Conservation (phyloP, 257 asterid genomes). For the Solanum paucissectum region DNA sequence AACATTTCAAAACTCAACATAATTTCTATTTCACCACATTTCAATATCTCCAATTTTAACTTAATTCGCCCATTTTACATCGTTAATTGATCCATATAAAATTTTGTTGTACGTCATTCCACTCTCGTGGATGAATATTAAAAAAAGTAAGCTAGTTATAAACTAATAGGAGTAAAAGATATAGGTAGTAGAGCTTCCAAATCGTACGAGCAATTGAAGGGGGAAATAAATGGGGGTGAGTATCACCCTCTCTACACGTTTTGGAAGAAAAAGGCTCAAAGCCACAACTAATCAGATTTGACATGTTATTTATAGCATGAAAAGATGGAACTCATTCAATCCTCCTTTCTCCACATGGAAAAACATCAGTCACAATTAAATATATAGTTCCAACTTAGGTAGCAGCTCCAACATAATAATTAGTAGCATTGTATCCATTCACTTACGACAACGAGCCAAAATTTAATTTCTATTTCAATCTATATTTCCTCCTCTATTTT, state of each 20-base stretch:
- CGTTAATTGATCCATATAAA: not conserved
- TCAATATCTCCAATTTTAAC: too few species aligned
- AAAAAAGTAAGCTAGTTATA: not conserved
- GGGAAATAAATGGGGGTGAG: too few species aligned
- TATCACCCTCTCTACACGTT: not conserved
- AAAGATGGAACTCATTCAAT: not conserved
- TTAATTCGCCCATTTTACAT: too few species aligned
- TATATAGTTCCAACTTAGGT: not conserved
- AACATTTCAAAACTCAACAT: too few species aligned
- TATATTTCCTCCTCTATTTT: not conserved
- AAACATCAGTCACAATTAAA: not conserved
- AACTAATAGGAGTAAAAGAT: not conserved
- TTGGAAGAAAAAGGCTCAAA: not conserved
- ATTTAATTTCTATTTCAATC: not conserved
- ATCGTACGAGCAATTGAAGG: not conserved
- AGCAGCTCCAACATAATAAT: not conserved
- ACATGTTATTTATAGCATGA: not conserved
- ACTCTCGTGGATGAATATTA: not conserved
- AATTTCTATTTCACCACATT: too few species aligned
- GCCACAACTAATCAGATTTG: not conserved
- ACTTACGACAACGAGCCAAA: not conserved
- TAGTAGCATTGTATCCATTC: not conserved
- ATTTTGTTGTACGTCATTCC: not conserved
- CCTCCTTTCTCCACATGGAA: not conserved
- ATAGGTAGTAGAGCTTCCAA: not conserved